A percentile compares a stretch with the other conserved stretches of the same genome.
These are phyloP conservation scores for Angomonas deanei DNA, from an alignment of 208 protist genomes.

Conservation along the genomic window DNA sequence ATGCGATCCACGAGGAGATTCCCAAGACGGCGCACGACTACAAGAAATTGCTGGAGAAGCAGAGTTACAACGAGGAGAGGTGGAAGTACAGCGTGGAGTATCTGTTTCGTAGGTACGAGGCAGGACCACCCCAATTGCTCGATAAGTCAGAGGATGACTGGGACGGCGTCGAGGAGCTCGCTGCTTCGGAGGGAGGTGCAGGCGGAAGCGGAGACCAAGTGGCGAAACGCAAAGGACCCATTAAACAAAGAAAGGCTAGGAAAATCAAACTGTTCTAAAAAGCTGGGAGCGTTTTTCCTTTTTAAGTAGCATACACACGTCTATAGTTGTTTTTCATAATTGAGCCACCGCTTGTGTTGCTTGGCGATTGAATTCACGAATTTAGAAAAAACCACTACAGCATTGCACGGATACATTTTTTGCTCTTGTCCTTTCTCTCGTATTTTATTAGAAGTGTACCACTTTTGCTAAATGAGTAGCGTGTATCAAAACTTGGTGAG, in stretches of 20 bases:
- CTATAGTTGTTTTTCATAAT: not conserved
- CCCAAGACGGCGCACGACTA: constrained; percentile 74
- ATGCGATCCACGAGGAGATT: constrained; percentile 77
- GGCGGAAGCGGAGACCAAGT: constrained; percentile 27
- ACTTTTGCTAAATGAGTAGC: not conserved
- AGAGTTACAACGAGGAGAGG: constrained; percentile 83
- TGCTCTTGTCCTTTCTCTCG: too few species aligned
- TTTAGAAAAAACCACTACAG: too few species aligned
- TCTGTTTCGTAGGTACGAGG: constrained; percentile 83
- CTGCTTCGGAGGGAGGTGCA: constrained; percentile 17
- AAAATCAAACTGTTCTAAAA: constrained; percentile 87
- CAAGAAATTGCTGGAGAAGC: constrained; percentile 78
- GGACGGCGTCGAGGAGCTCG: constrained; percentile 63
- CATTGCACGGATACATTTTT: too few species aligned
- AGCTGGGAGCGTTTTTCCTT: not conserved
- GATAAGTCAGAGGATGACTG: constrained; percentile 62
- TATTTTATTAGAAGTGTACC: too few species aligned
- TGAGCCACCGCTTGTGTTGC: too few species aligned
- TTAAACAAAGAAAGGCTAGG: constrained; percentile 84
- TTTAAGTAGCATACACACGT: not conserved
- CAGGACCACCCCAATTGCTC: constrained; percentile 70
- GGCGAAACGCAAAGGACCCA: constrained; percentile 61
- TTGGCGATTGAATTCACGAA: too few species aligned
- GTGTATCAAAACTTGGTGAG: not conserved
- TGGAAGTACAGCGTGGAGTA: constrained; percentile 90